Percentiles rank a stretch among this genome's conserved stretches.
phyloP scores from a whole-genome alignment of 2,329 filamentous ascomycete genomes.

The Cercospora zeina region DNA sequence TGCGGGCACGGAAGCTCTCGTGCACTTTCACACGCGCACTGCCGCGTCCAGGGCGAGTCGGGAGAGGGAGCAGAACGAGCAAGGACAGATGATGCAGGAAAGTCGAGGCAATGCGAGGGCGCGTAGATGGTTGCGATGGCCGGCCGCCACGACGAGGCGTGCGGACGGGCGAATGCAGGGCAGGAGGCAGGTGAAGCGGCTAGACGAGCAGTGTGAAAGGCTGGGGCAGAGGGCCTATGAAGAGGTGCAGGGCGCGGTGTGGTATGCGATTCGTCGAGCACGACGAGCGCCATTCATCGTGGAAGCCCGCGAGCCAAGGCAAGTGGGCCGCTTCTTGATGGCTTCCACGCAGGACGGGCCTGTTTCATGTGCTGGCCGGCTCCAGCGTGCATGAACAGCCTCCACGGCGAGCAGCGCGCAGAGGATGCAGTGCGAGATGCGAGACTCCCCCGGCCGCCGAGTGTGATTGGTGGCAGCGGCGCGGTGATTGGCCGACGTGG shows the following conservation, averaged over 20 bases:
- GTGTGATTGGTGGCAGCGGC: constrained; percentile 11
- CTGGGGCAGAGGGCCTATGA: constrained; percentile 36
- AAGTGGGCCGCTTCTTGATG: constrained; percentile 23
- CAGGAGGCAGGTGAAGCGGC: constrained; percentile 28
- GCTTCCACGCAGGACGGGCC: constrained; percentile 32
- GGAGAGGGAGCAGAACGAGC: constrained; percentile 28
- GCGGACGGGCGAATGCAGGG: constrained; percentile 24
- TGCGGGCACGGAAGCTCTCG: constrained; percentile 31
- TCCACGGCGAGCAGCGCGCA: constrained; percentile 5
- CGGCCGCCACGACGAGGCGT: constrained; percentile 13
- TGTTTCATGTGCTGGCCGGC: constrained; percentile 33
- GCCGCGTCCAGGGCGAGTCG: constrained; percentile 36
- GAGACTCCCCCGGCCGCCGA: neutral
- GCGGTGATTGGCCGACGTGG: constrained; percentile 16
- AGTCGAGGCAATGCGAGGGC: constrained; percentile 36
- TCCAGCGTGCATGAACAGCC: constrained; percentile 16
- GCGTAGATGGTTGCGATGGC: constrained; percentile 32
- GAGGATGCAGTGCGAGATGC: constrained; percentile 13
- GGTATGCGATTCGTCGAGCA: constrained; percentile 35
- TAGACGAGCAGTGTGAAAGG: constrained; percentile 36
- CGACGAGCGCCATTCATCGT: constrained; percentile 30
- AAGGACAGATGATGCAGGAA: constrained; percentile 25
- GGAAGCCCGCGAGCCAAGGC: constrained; percentile 16
- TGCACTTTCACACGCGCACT: constrained; percentile 34
- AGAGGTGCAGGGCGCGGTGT: constrained; percentile 25